phyloP scores from a whole-genome alignment of 371 early-diverging fungal species.

The Amoeboaphelidium occidentale region DNA sequence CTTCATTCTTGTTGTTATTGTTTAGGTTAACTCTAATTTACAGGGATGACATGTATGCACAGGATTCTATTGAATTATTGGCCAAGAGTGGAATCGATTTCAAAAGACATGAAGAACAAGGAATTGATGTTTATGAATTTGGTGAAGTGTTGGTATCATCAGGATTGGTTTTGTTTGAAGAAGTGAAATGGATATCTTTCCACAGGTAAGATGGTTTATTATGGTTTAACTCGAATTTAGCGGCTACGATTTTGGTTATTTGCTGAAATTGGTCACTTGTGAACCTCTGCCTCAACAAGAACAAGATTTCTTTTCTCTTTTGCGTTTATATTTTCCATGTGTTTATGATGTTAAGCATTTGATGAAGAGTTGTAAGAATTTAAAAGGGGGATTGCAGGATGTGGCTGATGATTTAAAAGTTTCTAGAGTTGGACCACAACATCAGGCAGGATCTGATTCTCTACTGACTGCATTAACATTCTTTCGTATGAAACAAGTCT shows the following conservation, averaged over 20 bases:
- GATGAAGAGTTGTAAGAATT: slow-evolving; percentile 82
- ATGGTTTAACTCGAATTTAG: no score
- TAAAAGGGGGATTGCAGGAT: slow-evolving; percentile 97
- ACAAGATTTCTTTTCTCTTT: slow-evolving; percentile 76
- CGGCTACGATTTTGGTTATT: slow-evolving; percentile 98
- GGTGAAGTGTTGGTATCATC: slow-evolving; percentile 92
- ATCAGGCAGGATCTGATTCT: slow-evolving; percentile 99
- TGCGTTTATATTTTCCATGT: slow-evolving; percentile 82
- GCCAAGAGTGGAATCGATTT: slow-evolving; percentile 96
- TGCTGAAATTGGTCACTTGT: slow-evolving; percentile 87
- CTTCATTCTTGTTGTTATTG: not conserved
- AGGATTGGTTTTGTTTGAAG: slow-evolving; percentile 77
- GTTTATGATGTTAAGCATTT: slow-evolving; percentile 98
- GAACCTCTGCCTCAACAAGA: slow-evolving; percentile 77
- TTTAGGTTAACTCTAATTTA: no score
- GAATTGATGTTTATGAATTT: slow-evolving; percentile 93
- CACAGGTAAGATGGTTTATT: slow-evolving; percentile 67
- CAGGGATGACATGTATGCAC: slow-evolving; percentile 95
- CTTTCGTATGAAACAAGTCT: slow-evolving; percentile 83
- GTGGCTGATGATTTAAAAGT: slow-evolving; percentile 91
- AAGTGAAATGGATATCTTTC: slow-evolving; percentile 96
- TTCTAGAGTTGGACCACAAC: slow-evolving; percentile 86
- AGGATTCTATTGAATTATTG: slow-evolving; percentile 94
- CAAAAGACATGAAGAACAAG: slow-evolving; percentile 80
- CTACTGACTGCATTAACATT: slow-evolving; percentile 85